Evolutionary conservation across 805 yeast genomes (phyloP), one percentile per base, ranked within the genome.

Genomic region (Wickerhamiella lipophila): DNA sequence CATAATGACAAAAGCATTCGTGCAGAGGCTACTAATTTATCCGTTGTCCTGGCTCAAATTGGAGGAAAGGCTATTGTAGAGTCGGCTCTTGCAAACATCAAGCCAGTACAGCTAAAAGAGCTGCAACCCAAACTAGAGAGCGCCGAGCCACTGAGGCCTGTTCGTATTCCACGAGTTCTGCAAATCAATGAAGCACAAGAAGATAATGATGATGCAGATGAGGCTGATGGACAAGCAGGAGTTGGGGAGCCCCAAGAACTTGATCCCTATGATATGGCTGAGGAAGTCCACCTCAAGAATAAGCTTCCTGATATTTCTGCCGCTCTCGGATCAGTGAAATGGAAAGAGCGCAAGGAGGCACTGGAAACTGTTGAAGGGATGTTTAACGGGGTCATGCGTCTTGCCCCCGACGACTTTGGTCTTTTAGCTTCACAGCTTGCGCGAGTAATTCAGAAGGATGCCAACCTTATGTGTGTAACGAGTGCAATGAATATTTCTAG

Each of bases 261-360:
- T n/a, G 61, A 58, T 41, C 81, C 94, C 0, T 81, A 73, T 60
- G 87, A 82, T 51, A 60, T 83, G 54, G 70, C 79, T 42, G 83
- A 78, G 12, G 81, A 89, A 0, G 81, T 78, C 5, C 79, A 79
- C 23, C 78, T 88, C 0, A 60, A 83, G 27, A 64, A 75, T 16
- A 76, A 77, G 53, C 56, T 88, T 1, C 95, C 96, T 0, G 80
- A 80, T 56, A 74, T 86, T 50, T 58, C 71, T 25, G 59, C 69
- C 1, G 68, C 77, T 55, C 65, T 86, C 27, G 61, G 69, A 1
- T 79, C 88, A 1, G 53, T 78, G 0, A 79, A 81, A 58, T 92
- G 98, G 98, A 86, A 87, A 60, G 96, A 88, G 47, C 73, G 98
- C 53, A 86, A 83, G 50, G 96, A 84, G 56, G 85, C 75, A 0